Conservation (phyloP, 345 rosid genomes). For the Boechera retrofracta region DNA sequence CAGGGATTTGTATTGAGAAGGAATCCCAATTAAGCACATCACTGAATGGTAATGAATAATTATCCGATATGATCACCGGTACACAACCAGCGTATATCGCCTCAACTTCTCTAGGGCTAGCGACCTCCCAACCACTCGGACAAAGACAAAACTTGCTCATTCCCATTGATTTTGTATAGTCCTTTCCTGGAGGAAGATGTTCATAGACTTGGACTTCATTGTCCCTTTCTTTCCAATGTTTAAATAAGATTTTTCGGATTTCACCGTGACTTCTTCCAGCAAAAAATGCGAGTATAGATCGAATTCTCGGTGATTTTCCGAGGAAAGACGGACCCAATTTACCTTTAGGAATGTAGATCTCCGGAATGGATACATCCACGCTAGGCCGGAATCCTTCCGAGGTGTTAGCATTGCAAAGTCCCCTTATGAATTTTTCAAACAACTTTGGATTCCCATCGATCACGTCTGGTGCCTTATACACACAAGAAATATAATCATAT, state of each 20-base stretch:
- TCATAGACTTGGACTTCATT: conserved; percentile 58
- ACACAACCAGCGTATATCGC: conserved; percentile 72
- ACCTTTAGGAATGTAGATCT: conserved; percentile 55
- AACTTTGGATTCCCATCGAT: conserved; percentile 46
- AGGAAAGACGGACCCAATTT: conserved; percentile 44
- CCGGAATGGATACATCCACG: conserved; percentile 61
- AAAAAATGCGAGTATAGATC: conserved; percentile 54
- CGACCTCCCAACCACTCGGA: conserved; percentile 61
- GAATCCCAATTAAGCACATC: conserved; percentile 70
- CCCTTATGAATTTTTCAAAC: conserved; percentile 54
- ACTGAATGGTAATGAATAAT: conserved; percentile 58
- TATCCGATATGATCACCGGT: conserved; percentile 64
- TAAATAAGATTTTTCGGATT: conserved; percentile 48
- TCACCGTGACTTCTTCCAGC: conserved; percentile 57
- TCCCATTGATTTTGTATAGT: conserved; percentile 51
- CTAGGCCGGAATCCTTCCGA: conserved; percentile 57
- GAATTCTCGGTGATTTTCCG: conserved; percentile 34
- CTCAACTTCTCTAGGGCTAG: conserved; percentile 61
- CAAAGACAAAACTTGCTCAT: conserved; percentile 62
- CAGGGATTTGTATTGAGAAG: conserved; percentile 55
- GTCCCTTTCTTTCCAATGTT: conserved; percentile 56
- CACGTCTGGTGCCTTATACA: conserved; percentile 59
- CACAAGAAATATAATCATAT: neutral
- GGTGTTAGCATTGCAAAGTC: conserved; percentile 64
- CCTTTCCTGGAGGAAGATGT: conserved; percentile 47